Evolutionary conservation across 2,329 filamentous ascomycete species (phyloP), one percentile per base, ranked within the genome.

Genomic region (Tolypocladium tundrense): DNA sequence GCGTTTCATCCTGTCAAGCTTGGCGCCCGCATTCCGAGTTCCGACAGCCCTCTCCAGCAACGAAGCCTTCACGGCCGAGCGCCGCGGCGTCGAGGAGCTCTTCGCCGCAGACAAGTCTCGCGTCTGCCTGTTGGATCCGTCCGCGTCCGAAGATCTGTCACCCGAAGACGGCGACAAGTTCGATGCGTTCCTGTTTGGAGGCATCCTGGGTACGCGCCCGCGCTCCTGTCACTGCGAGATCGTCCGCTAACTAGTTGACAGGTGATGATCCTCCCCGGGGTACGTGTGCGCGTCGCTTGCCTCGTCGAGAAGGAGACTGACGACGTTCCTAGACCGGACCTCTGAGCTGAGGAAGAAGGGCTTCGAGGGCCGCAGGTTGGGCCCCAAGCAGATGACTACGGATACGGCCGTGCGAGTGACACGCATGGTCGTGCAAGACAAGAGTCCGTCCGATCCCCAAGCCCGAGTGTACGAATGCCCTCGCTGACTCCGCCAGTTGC

Each of bases 361-460:
- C 3, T 99, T 96, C 67, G 80, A 87, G 59, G 91, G 93, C 59
- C 86, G 94, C 56, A 83, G 94, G 59, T 79, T 99, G 37, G 94
- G 94, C 0, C 90, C 93, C 9, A 87, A 92, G 66, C 94, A 99
- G 74, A 97, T 99, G 93, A 97, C 94, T 3, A 99, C 94, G 5
- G 94, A 99, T 71, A 99, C 94, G 24, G 94, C 94, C 5, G 94
- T 97, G 55, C 83, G 94, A 64, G 93, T 97, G 51, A 97, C 94
- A 39, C 84, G 94, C 63, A 87, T 95, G 65, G 88, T 97, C 7
- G 86, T 92, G 13, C 88, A 96, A 68, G 84, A 92, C 63, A 88
- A 88, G 76, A 82, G 92, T 95, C 73, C 63, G 82, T 69, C 50
- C 21, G 21, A 42, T 48, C 13, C 41, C n/a, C 40, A 4, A 14